Evolutionary conservation across 306 rosid species (phyloP).

Genomic region (Senna siamea): DNA sequence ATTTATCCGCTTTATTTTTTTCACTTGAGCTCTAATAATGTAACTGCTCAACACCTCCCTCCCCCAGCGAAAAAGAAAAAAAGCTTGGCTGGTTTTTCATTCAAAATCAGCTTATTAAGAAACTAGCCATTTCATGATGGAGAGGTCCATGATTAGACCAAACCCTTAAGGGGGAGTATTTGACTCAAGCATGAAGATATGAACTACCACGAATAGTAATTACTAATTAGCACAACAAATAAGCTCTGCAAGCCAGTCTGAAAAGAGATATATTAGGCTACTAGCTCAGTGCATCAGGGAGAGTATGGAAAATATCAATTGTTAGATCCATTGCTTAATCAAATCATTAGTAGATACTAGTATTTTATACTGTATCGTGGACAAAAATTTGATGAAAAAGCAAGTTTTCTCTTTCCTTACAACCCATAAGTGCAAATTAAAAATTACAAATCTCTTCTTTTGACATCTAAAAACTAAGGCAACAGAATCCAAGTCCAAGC

Average conservation of each 20-base stretch:
- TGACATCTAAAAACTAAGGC: background rate
- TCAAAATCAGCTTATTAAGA: background rate
- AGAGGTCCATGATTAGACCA: background rate
- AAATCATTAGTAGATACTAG: background rate
- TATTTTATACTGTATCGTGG: background rate
- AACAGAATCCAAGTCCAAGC: background rate
- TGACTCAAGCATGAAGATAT: background rate
- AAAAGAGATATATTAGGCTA: background rate
- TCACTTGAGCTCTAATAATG: background rate
- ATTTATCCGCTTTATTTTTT: background rate
- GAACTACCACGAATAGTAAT: background rate
- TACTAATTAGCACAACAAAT: background rate
- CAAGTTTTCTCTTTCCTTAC: background rate
- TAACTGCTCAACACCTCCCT: background rate
- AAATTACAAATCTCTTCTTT: constrained; percentile 21
- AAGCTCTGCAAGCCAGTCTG: background rate
- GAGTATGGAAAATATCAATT: background rate
- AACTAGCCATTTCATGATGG: background rate
- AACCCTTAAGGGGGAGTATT: background rate
- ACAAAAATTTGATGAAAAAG: background rate
- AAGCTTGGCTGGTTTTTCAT: background rate
- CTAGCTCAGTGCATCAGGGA: background rate
- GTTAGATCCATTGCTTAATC: background rate
- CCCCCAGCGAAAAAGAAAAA: too few species aligned
- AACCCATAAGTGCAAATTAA: background rate